These are phyloP conservation scores for Trichoderma semiorbis DNA, from an alignment of 2,329 filamentous ascomycete genomes.

Conservation along the genomic window DNA sequence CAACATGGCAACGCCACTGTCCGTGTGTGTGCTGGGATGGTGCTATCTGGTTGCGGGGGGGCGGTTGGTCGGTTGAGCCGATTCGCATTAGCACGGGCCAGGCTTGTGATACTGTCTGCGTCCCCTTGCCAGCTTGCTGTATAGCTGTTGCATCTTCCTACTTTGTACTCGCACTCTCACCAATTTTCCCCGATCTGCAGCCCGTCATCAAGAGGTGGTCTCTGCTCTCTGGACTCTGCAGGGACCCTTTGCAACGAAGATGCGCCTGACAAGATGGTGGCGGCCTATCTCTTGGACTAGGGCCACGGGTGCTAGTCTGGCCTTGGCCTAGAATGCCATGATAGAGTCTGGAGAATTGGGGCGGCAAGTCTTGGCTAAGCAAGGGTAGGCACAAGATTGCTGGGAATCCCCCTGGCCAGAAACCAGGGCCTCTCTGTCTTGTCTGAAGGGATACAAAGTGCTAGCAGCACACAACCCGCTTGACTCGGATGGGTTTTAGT, in stretches of 20 bases:
- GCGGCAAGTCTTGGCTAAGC: not conserved
- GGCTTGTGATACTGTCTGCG: not conserved
- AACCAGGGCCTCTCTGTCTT: not conserved
- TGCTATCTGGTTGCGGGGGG: not conserved
- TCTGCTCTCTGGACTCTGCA: not conserved
- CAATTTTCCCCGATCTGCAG: not conserved
- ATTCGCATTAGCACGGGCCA: not conserved
- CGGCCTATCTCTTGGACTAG: not conserved
- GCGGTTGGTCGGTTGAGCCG: not conserved
- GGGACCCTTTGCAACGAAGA: slow-evolving; percentile 17
- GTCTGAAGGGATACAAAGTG: not conserved
- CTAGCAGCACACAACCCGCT: not conserved
- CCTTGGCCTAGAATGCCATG: not conserved
- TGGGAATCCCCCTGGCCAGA: not conserved
- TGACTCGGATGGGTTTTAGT: not conserved
- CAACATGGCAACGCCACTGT: not conserved
- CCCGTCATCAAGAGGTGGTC: not conserved
- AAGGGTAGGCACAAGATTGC: not conserved
- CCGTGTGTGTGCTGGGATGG: slow-evolving; percentile 1
- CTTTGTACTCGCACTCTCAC: not conserved
- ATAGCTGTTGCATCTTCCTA: not conserved
- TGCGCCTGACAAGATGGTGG: not conserved
- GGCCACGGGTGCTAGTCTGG: not conserved
- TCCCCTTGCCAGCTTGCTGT: not conserved
- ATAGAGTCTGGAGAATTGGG: slow-evolving; percentile 3